Base-by-base conservation (phyloP, 495 filamentous ascomycete genomes). In the Rostrohypoxylon terebratum region DNA sequence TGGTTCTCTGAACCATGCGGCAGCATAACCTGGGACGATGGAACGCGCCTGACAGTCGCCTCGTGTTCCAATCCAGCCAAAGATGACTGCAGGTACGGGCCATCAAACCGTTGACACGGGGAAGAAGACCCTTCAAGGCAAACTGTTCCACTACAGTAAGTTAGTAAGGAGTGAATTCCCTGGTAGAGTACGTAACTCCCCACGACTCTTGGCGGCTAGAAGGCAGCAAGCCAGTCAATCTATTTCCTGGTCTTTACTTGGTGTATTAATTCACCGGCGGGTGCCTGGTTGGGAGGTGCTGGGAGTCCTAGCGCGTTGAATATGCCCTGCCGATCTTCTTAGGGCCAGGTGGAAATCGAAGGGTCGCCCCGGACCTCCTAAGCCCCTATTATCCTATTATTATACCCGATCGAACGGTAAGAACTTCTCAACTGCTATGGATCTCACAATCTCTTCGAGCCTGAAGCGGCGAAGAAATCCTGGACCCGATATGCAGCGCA, bases 41-140 rank as follows among this genome's bases (percentile, higher is more conserved):
- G 63, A 68, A 75, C 67, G 48, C 67, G 68, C 68, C 50, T 64
- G 59, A 59, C 64, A 71, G 72, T 64, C 68, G 72, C 72, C 72
- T 75, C 72, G 72, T 75, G 72, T 75, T 75, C 72, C 60, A 75
- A 66, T 48, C 67, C 68, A 72, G 40, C 68, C 59, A 65, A 71
- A 57, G 20, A 34, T 31, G 25, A 44, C 68, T 68, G 72, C 64
- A 72, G 72, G 63, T 75, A 59, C 68, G 58, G 65, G 57, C 68
- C 59, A 45, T 63, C 59, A 61, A 57, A 59, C 33, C 51, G 51
- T 67, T 53, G 36, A 60, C 42, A 64, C 72, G 67, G 68, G 59
- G 61, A 50, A 69, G 71, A 73, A 73, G 71, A 48, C 71, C 71
- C 48, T 73, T 69, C 71, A 53, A 55, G 66, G 71, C 55, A 74